phyloP scores from a whole-genome alignment of 1,139 yeast genomes.

The Debaryomyces nepalensis region DNA sequence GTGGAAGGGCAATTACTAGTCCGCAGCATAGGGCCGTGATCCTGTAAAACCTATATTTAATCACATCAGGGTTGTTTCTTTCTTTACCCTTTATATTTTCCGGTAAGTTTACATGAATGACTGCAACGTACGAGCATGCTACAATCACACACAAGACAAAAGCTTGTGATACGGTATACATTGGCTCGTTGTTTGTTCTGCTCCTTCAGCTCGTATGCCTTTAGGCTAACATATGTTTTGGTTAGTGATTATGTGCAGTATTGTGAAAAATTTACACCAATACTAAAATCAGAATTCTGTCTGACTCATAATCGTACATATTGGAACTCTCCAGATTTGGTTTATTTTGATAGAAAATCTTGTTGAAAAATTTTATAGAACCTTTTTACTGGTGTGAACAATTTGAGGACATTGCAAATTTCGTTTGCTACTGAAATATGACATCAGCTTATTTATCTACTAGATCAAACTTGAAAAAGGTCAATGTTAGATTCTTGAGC shows the following conservation, averaged over 20 bases:
- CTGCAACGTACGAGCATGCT: constrained; percentile 48
- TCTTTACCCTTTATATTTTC: constrained; percentile 24
- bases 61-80: constrained; percentile 52
- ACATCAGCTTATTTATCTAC: constrained; percentile 8
- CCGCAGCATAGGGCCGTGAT: constrained; percentile 37
- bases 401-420: background rate
- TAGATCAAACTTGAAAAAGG: constrained; percentile 4
- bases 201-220: background rate
- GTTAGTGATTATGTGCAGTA: background rate
- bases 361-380: background rate
- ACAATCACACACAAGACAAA: constrained; percentile 21
- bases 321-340: constrained; percentile 7
- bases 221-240: background rate
- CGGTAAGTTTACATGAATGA: constrained; percentile 40
- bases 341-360: constrained; percentile 10
- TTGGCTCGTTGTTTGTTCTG: background rate
- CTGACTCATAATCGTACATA: constrained; percentile 11
- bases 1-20: constrained; percentile 34
- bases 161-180: constrained; percentile 8
- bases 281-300: constrained; percentile 2
- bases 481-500: constrained; percentile 19
- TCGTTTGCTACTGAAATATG: constrained; percentile 9
- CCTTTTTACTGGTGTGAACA: background rate
- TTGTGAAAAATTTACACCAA: constrained; percentile 10
- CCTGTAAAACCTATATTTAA: constrained; percentile 42